phyloP scores from a whole-genome alignment of 2,329 filamentous ascomycete species.

The Gremmenia infestans region DNA sequence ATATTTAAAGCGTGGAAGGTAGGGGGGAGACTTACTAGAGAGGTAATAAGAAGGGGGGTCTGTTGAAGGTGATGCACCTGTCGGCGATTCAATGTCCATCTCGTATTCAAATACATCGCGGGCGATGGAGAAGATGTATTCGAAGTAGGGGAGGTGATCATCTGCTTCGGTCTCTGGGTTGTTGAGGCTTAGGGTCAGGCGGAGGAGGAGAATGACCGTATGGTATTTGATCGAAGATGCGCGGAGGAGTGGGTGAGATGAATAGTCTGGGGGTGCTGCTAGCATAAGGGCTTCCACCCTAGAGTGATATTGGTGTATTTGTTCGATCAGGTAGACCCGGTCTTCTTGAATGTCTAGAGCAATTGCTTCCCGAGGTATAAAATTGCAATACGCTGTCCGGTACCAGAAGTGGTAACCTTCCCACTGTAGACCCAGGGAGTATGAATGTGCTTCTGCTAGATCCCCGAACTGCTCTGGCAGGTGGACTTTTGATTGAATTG shows the following conservation, averaged over 20 bases:
- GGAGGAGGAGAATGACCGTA: conserved; percentile 6
- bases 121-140: conserved; percentile 45
- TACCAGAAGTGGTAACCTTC: conserved; percentile 36
- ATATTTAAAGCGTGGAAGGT: not conserved
- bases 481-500: conserved; percentile 50
- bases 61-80: not conserved
- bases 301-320: conserved; percentile 8
- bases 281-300: conserved; percentile 35
- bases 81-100: not conserved
- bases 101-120: conserved; percentile 42
- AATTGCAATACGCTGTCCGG: conserved; percentile 11
- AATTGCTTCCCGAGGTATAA: conserved; percentile 31
- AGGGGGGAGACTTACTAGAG: not conserved
- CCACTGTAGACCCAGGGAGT: conserved; percentile 27
- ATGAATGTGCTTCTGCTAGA: conserved; percentile 25
- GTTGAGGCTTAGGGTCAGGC: conserved; percentile 10
- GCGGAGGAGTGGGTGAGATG: conserved; percentile 24
- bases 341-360: conserved; percentile 1
- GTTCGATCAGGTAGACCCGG: conserved; percentile 13
- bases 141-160: conserved; percentile 42
- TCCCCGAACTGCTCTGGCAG: conserved; percentile 36
- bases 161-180: conserved; percentile 14
- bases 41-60: too few species aligned
- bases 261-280: conserved; percentile 45
- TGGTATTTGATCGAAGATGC: conserved; percentile 11